Base-by-base conservation (phyloP, 2,329 filamentous ascomycete species). In the Ceratocystis destructans region DNA sequence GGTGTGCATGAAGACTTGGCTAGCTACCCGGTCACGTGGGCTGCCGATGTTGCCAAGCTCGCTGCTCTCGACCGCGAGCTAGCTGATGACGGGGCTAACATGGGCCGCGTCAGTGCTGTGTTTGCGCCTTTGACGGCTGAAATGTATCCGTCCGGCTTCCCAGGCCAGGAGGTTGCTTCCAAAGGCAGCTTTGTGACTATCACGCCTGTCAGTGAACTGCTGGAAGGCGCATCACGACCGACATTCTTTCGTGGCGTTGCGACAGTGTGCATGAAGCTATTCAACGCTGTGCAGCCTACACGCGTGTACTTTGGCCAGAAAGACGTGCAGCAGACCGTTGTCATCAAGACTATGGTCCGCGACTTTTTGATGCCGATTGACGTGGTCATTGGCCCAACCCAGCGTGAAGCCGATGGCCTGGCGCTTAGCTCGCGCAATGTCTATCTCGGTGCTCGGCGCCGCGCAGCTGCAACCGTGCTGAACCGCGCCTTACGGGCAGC, bases 201-300 rank as follows among this genome's bases (percentile, higher is more conserved):
- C 71, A 96, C 90, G 0, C 94, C 94, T 0, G 79, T 96, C 1
- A 86, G 86, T 5, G 85, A 85, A 70, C 80, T 92, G 31, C 81
- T 97, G 3, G 94, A 99, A 77, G 94, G 94, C 17, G 82, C 83
- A 3, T 90, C 87, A 59, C 81, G 94, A 17, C 94, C 94, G 1
- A 95, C 95, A 55, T 99, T 99, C 76, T 99, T 99, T 77, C 83
- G 94, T 62, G 94, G 94, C 48, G 94, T 99, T 44, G 92, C 94
- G 22, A 99, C 94, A 1, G 88, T 99, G 1, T 96, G 92, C 78
- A 94, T 93, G 83, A 99, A 94, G 75, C 75, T 79, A 28, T 79
- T 79, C 73, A 78, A 78, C 69, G 74, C 77, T 22, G 76, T 79
- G 20, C 77, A 78, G 71, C 86, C 88, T 0, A 86, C 90, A 68